Percentiles rank a stretch among this genome's conserved stretches.
Evolutionary conservation across 441 rosid species (phyloP).

Genomic region (Omphalea diandra): DNA sequence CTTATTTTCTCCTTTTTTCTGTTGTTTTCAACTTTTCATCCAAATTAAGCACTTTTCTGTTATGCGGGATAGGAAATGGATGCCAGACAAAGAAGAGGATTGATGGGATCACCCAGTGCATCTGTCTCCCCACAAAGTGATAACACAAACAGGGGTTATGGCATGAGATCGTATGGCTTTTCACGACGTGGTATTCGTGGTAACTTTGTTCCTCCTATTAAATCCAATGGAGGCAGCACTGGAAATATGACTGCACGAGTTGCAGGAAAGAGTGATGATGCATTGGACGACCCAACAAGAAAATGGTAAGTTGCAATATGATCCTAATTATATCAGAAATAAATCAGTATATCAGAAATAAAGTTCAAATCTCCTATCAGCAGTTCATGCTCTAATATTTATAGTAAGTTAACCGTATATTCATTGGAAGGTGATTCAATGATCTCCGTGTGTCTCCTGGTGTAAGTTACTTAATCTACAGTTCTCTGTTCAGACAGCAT

Average conservation of each 20-base stretch:
- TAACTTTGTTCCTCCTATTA: conserved; percentile 87
- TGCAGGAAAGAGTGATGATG: conserved; percentile 76
- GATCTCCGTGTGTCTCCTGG: neutral
- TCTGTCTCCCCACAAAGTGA: conserved; percentile 66
- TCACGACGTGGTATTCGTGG: conserved; percentile 74
- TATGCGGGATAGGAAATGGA: conserved; percentile 70
- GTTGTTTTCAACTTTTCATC: conserved; percentile 4
- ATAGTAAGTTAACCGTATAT: neutral
- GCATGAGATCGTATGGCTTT: conserved; percentile 58
- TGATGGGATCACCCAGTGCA: conserved; percentile 57
- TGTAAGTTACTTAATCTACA: neutral
- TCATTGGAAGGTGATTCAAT: conserved; percentile 15
- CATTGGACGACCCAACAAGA: conserved; percentile 78
- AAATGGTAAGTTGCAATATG: conserved; percentile 56
- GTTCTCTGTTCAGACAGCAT: neutral
- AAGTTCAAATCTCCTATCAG: neutral
- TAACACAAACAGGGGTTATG: conserved; percentile 49
- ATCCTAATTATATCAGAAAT: too few species aligned
- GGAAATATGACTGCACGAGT: conserved; percentile 70
- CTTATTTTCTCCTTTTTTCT: conserved; percentile 5
- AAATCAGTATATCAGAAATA: conserved; percentile 6
- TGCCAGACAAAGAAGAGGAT: conserved; percentile 62
- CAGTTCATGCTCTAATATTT: neutral
- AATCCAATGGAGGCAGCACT: conserved; percentile 52
- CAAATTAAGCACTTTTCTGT: conserved; percentile 26